phyloP scores from a whole-genome alignment of 108 stramenopile species.

The Cyclotella sp. region DNA sequence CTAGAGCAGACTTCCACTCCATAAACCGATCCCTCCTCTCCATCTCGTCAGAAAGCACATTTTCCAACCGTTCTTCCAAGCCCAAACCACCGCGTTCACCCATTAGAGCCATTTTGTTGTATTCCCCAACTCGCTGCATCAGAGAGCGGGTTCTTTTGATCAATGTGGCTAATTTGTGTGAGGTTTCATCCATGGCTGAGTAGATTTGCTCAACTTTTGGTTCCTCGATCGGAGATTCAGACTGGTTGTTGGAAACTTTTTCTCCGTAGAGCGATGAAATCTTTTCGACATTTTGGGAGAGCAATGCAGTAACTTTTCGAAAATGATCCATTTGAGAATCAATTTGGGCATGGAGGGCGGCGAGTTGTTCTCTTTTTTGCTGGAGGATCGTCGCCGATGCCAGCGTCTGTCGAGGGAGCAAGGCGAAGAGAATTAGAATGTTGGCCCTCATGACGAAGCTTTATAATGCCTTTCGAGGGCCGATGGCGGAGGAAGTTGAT shows the following conservation, averaged over 20 bases:
- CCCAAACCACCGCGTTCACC: too few species aligned
- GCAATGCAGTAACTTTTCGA: not conserved
- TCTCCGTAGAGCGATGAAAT: too few species aligned
- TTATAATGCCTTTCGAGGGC: not conserved
- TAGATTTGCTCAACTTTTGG: not conserved
- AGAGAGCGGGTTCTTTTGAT: not conserved
- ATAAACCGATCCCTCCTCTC: slow-evolving; percentile 4
- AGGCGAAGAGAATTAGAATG: not conserved
- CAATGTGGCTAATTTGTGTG: not conserved
- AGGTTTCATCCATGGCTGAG: not conserved
- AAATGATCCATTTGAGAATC: not conserved
- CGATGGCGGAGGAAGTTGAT: too few species aligned
- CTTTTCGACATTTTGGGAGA: not conserved
- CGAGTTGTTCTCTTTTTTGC: not conserved
- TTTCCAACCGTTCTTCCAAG: not conserved
- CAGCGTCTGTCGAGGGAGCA: not conserved
- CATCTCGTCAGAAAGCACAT: not conserved
- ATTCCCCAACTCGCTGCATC: not conserved
- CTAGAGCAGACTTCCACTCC: not conserved
- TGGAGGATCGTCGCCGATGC: not conserved
- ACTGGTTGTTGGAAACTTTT: too few species aligned
- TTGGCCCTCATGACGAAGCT: not conserved
- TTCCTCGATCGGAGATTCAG: not conserved
- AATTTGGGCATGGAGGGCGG: slow-evolving; percentile 1
- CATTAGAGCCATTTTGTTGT: slow-evolving; percentile 1